These are phyloP conservation scores for Fusarium longipes DNA, from an alignment of 2,329 filamentous ascomycete species.

Conservation along the genomic window DNA sequence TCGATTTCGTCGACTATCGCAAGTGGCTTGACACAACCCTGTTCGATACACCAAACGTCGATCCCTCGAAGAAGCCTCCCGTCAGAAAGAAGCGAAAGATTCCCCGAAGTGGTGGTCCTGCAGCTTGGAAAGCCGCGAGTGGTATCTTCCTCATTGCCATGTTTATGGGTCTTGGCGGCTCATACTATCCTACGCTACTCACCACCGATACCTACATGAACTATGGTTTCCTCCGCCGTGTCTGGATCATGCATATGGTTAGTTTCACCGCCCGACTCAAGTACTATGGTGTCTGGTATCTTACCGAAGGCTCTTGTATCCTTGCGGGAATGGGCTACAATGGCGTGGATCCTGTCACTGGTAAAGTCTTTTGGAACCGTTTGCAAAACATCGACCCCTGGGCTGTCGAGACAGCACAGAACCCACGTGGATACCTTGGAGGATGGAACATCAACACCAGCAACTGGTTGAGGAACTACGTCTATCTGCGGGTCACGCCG, in stretches of 20 bases:
- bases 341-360: constrained; percentile 85
- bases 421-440: constrained; percentile 89
- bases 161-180: constrained; percentile 78
- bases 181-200: constrained; percentile 73
- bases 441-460: constrained; percentile 99
- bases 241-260: constrained; percentile 86
- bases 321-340: constrained; percentile 94
- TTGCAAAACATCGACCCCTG: constrained; percentile 89
- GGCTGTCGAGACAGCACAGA: constrained; percentile 90
- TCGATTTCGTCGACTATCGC: constrained; percentile 93
- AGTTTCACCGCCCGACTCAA: constrained; percentile 86
- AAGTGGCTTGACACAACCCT: constrained; percentile 94
- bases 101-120: constrained; percentile 88
- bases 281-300: constrained; percentile 95
- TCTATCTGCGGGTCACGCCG: constrained; percentile 94
- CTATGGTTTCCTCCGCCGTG: constrained; percentile 75
- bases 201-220: constrained; percentile 73
- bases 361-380: constrained; percentile 87
- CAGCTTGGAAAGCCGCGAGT: constrained; percentile 76
- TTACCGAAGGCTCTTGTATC: constrained; percentile 95
- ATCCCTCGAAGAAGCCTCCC: constrained; percentile 84
- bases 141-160: constrained; percentile 83
- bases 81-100: constrained; percentile 93
- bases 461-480: constrained; percentile 93
- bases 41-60: constrained; percentile 86